Evolutionary conservation across 106 monocot species (phyloP), one percentile per base, ranked within the genome.

Genomic region (Amphibolis antarctica): DNA sequence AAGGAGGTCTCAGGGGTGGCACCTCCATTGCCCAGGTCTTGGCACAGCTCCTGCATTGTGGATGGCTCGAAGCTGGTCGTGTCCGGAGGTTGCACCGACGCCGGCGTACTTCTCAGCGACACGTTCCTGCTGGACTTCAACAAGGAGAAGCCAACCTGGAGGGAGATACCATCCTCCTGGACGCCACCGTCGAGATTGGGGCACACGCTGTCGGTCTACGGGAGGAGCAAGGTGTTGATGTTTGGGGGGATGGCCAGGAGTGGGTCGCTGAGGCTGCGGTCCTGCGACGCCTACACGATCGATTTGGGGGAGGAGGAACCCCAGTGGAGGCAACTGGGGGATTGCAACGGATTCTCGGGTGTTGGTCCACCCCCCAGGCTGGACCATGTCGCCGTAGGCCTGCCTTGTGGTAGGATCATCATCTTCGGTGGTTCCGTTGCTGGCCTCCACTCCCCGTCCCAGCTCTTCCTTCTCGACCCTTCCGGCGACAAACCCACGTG

Each of bases 191-290:
- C 85, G 3, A 82, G 93, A 62, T 62, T 93, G 42, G 93, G 93
- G 1, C 93, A 93, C 70, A 88, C 88, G 0, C 72, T 93, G 12
- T 89, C 93, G 0, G 83, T 75, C 14, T 93, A 88, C 21, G 81
- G 68, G 51, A 81, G 48, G 47, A 81, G 63, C 11, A 88, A 83
- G 27, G 74, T 93, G 19, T 42, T 93, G 42, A 93, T 93, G 93
- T 88, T 93, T 56, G 93, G 88, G 12, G 93, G 93, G 12, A 65
- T 93, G 46, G 93, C 88, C 1, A 93, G 81, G 78, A 93, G 93
- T 51, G 93, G 93, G 2, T 83, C 88, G 0, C 59, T 88, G 13
- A 75, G 85, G 58, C 65, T 93, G 46, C 75, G 93, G 67, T 93
- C 93, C 0, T 78, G 74, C 19, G 93, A 93, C 28, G 51, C 88